Base-by-base conservation (phyloP, 176 grass and related monocot species). In the Aegilops tauschii region DNA sequence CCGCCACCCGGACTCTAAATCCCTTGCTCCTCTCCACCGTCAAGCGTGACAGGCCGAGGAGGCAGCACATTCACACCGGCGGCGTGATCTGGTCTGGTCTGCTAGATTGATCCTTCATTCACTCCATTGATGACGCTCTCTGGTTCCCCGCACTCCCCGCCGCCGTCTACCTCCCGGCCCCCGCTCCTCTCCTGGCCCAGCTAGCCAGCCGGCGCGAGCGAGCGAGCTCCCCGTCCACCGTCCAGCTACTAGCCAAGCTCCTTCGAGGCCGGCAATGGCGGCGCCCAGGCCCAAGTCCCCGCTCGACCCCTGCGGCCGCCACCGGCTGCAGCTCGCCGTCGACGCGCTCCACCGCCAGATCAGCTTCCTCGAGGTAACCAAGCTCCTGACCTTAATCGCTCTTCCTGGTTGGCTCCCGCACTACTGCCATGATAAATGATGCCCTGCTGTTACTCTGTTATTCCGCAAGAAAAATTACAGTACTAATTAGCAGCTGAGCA, bases 271-370 rank as follows among this genome's bases (percentile, higher is more conserved):
- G 70, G 77, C 62, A 17, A 61, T 52, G 49, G 79, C 83, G 68
- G 50, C 50, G 39, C 86, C 86, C 7, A 84, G 82, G 82, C 90
- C 90, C 77, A 91, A 88, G 71, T 91, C 90, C n/a, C 31, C 82
- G 54, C 86, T 86, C 4, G 90, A 91, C 78, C 90, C 90, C 9
- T 85, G 82, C 65, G 90, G 90, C 82, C 86, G 90, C 86, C 90
- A 88, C 82, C 90, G 90, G 54, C 82, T 91, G 78, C 86, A 91
- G 86, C 82, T 73, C 71, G 86, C 90, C 90, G 86, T 91, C 90
- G 90, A 91, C 71, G 65, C 82, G 63, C 90, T 91, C 32, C 86
- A 88, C 86, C 78, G 90, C 32, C 86, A 91, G 82, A 88, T 91
- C 72, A 65, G 78, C 58, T 91, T 88, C 86, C 90, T 91, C 54